Base-by-base conservation (phyloP, 305 asterid genomes). In the Rubia balearica region DNA sequence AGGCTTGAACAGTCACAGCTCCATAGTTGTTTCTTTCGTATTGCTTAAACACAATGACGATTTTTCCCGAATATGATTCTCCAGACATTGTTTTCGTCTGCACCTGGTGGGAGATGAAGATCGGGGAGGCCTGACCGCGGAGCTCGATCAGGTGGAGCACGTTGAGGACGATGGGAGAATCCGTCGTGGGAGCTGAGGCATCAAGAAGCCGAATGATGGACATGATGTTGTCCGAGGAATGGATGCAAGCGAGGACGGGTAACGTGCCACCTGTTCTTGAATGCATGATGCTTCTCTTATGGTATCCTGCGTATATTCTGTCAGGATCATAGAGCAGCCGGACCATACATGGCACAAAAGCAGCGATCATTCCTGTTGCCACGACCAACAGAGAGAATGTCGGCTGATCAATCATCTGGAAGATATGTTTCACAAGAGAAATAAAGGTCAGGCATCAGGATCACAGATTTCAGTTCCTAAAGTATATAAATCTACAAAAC, bases 121-220 rank as follows among this genome's bases (percentile, higher is more conserved):
- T 24, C 0, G 83, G 77, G 6, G 73, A 36, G 21, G 83, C 77
- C 59, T 77, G 81, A 27, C 81, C 81, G 0, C 65, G 73, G 6
- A 80, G 84, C 72, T 80, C 81, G n/a, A 77, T 65, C 19, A 80
- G 70, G 70, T 74, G 76, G 12, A 80, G 77, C 7, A 55, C 77
- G 46, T 66, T 30, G 45, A 71, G 65, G 24, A 65, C 41, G 12
- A 80, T 55, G 4, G 84, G 81, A 19, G 72, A 62, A 5, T 80
- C 79, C 8, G 70, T 60, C 0, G 69, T 63, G 16, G 84, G 81
- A 49, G 56, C 53, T 4, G 73, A 77, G 49, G 71, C 71, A 30
- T 80, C 81, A 0, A 80, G 62, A 3, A 80, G 53, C 53, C 62
- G 75, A 2, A 64, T 56, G 33, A 51, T 43, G 57, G 75, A 75